phyloP scores from a whole-genome alignment of 345 rosid species.

The Raphanus raphanistrum region DNA sequence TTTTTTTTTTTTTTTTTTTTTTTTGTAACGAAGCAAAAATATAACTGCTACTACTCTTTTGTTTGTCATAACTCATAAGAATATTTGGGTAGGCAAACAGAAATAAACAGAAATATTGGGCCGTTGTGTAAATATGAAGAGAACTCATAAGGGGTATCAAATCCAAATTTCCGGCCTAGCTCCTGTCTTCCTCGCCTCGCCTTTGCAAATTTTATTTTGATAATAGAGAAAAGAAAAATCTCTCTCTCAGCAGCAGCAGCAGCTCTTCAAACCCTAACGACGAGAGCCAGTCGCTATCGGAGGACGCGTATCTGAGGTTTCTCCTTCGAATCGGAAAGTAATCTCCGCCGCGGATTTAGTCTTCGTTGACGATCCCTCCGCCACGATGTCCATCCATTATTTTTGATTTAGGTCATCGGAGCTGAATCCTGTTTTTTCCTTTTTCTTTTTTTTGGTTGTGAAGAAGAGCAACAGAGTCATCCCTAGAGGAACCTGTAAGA shows the following conservation, averaged over 20 bases:
- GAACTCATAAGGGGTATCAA: slow-evolving; percentile 4
- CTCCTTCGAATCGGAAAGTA: not conserved
- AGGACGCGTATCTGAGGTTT: slow-evolving; percentile 25
- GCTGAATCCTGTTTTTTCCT: not conserved
- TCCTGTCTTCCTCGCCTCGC: slow-evolving; percentile 24
- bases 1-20: no score
- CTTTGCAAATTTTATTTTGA: not conserved
- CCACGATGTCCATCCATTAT: not conserved
- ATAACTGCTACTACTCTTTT: not conserved
- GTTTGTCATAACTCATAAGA: not conserved
- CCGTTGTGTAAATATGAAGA: not conserved
- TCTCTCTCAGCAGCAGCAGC: not conserved
- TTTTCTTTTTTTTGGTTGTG: not conserved
- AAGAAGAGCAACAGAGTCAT: not conserved
- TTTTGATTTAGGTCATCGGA: not conserved
- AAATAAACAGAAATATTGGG: not conserved
- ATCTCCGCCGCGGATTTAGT: not conserved
- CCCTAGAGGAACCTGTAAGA: not conserved
- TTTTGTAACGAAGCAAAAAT: not conserved
- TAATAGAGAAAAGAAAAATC: not conserved
- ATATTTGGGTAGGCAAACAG: not conserved
- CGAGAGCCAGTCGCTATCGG: slow-evolving; percentile 30
- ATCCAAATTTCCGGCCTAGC: slow-evolving; percentile 7
- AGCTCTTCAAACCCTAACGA: slow-evolving; percentile 40
- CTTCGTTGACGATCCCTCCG: not conserved